Conservation (phyloP, 2,329 filamentous ascomycete genomes). For the Phoma sp. region DNA sequence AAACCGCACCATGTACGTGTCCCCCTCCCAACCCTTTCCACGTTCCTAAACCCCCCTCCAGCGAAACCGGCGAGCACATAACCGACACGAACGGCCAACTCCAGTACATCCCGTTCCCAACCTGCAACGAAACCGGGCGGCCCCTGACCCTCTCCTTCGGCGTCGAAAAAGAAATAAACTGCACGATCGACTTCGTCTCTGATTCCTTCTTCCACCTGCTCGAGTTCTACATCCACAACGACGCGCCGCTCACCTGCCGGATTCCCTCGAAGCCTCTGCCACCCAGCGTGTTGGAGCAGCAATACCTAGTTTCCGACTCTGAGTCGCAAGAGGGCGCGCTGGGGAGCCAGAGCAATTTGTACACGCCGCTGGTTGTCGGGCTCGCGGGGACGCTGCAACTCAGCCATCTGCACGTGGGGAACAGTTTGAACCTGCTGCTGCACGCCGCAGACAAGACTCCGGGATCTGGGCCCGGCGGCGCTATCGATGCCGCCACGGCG, state of each 20-base stretch:
- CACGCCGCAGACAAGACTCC: conserved; percentile 63
- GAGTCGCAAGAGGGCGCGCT: conserved; percentile 46
- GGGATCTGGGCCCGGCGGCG: conserved; percentile 60
- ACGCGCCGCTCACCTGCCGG: conserved; percentile 90
- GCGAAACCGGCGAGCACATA: conserved; percentile 88
- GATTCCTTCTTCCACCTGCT: conserved; percentile 85
- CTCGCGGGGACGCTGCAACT: conserved; percentile 87
- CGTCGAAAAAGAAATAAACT: conserved; percentile 78
- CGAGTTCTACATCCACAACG: conserved; percentile 98
- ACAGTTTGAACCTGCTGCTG: conserved; percentile 86
- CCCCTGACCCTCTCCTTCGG: conserved; percentile 89
- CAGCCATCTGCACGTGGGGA: conserved; percentile 84
- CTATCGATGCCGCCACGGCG: conserved; percentile 84
- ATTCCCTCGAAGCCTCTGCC: conserved; percentile 76
- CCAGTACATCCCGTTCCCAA: conserved; percentile 89
- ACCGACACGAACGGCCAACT: conserved; percentile 80
- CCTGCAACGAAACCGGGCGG: conserved; percentile 83
- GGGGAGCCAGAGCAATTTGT: conserved; percentile 50
- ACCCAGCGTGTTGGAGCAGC: conserved; percentile 41
- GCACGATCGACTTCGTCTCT: conserved; percentile 76
- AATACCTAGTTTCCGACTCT: conserved; percentile 47
- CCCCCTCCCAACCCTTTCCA: background rate
- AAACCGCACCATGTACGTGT: conserved; percentile 57
- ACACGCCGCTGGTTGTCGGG: conserved; percentile 86
- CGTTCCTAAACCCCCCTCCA: conserved; percentile 46